Evolutionary conservation across 78 protist genomes (phyloP).

Genomic region (Dictyostelium intermedium): DNA sequence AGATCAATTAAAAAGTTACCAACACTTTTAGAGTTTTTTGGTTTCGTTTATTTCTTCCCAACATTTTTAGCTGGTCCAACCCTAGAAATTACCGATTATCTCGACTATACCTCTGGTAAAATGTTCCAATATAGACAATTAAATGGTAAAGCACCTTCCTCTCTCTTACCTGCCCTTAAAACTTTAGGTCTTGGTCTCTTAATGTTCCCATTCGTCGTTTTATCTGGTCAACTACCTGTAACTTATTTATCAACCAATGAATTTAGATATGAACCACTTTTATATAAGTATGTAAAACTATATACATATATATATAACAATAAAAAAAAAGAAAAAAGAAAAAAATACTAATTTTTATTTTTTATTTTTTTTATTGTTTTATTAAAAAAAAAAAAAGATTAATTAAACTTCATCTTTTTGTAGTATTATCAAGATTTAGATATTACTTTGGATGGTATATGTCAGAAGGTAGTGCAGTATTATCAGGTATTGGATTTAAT

Average conservation of each 20-base stretch:
- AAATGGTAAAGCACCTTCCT: slow-evolving; percentile 8
- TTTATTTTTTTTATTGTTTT: background rate
- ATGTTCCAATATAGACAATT: slow-evolving; percentile 30
- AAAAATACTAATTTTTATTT: background rate
- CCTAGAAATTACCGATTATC: slow-evolving; percentile 82
- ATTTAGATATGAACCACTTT: slow-evolving; percentile 56
- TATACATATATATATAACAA: no score
- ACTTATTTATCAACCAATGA: background rate
- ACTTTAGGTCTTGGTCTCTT: slow-evolving; percentile 25
- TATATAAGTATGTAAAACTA: background rate
- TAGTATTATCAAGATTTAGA: slow-evolving; percentile 57
- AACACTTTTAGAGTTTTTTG: slow-evolving; percentile 75
- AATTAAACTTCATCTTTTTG: slow-evolving; percentile 15
- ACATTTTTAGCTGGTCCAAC: slow-evolving; percentile 87
- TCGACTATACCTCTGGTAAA: slow-evolving; percentile 20
- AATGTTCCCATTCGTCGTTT: slow-evolving; percentile 25
- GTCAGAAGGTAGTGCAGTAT: slow-evolving; percentile 77
- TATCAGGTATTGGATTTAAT: slow-evolving; percentile 75
- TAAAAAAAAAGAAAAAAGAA: background rate
- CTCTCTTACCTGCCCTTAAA: slow-evolving; percentile 5
- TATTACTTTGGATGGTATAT: slow-evolving; percentile 87
- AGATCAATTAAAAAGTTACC: slow-evolving; percentile 75
- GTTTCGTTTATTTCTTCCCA: slow-evolving; percentile 82
- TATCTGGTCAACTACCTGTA: slow-evolving; percentile 10
- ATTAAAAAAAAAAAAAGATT: background rate